Conservation (phyloP, 2,329 filamentous ascomycete species). For the Xylaria sp. region DNA sequence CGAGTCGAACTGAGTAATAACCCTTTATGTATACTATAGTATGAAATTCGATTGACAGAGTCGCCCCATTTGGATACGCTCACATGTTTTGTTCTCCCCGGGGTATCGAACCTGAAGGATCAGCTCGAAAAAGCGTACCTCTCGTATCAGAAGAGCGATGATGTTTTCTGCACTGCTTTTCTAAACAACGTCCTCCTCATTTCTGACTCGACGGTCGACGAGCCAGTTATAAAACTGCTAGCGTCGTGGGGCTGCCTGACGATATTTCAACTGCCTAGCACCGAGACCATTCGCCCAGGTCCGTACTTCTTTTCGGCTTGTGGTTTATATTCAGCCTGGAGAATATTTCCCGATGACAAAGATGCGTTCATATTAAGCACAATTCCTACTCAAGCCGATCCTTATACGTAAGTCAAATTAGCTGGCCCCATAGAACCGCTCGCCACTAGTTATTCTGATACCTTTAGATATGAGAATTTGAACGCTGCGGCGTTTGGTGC, state of each 20-base stretch:
- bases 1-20: background rate
- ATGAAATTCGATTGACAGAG: slow-evolving; percentile 21
- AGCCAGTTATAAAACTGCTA: slow-evolving; percentile 1
- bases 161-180: slow-evolving; percentile 22
- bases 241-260: slow-evolving; percentile 16
- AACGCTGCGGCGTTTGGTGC: slow-evolving; percentile 17
- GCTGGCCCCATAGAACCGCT: background rate
- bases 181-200: slow-evolving; percentile 12
- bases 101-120: slow-evolving; percentile 1
- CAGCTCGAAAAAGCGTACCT: slow-evolving; percentile 19
- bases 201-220: slow-evolving; percentile 8
- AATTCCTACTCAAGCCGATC: slow-evolving; percentile 11
- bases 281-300: slow-evolving; percentile 1
- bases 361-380: slow-evolving; percentile 19
- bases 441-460: background rate
- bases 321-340: slow-evolving; percentile 9
- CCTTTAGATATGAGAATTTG: slow-evolving; percentile 10
- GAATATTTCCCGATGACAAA: slow-evolving; percentile 16
- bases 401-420: slow-evolving; percentile 13
- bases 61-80: slow-evolving; percentile 15
- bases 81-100: slow-evolving; percentile 6
- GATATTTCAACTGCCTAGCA: slow-evolving; percentile 11
- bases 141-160: slow-evolving; percentile 10
- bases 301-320: slow-evolving; percentile 20
- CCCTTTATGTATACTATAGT: slow-evolving; percentile 9